phyloP scores from a whole-genome alignment of 2,329 filamentous ascomycete genomes.

The Sporothrix euskadiensis region DNA sequence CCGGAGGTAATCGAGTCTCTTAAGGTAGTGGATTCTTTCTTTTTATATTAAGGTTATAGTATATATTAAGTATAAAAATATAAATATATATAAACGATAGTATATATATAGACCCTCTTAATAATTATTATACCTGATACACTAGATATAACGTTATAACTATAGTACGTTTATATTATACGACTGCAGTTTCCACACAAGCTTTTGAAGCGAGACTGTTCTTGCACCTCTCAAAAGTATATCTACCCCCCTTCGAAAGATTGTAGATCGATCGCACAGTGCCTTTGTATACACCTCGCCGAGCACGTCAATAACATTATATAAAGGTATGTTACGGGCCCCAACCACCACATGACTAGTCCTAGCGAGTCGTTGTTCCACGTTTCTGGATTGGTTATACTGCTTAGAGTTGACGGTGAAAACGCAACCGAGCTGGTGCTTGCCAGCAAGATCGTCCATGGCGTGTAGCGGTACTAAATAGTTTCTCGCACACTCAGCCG shows the following conservation, averaged over 20 bases:
- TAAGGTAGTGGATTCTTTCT: too few relatives aligned
- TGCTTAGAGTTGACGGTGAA: not conserved
- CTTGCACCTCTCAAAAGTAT: slow-evolving; percentile 16
- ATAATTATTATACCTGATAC: too few relatives aligned
- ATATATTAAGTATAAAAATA: too few relatives aligned
- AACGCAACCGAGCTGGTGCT: slow-evolving; percentile 28
- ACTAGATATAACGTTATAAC: not conserved
- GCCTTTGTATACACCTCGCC: not conserved
- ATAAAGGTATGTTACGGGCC: not conserved
- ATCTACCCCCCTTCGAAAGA: not conserved
- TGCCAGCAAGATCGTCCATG: not conserved
- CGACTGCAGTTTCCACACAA: slow-evolving; percentile 13
- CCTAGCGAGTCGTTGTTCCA: too few relatives aligned
- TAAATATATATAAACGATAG: too few relatives aligned
- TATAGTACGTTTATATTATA: not conserved
- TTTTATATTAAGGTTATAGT: too few relatives aligned
- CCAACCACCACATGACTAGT: not conserved
- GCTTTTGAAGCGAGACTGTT: slow-evolving; percentile 10
- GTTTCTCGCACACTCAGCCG: slow-evolving; percentile 36
- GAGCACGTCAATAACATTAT: not conserved
- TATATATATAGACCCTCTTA: too few relatives aligned
- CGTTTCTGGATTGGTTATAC: too few relatives aligned
- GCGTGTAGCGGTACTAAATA: slow-evolving; percentile 47
- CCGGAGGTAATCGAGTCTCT: too few relatives aligned
- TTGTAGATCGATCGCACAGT: not conserved